Percentiles rank a stretch among this genome's conserved stretches.
Conservation (phyloP, 129 eudicot genomes). For the Flaveria trinervia region DNA sequence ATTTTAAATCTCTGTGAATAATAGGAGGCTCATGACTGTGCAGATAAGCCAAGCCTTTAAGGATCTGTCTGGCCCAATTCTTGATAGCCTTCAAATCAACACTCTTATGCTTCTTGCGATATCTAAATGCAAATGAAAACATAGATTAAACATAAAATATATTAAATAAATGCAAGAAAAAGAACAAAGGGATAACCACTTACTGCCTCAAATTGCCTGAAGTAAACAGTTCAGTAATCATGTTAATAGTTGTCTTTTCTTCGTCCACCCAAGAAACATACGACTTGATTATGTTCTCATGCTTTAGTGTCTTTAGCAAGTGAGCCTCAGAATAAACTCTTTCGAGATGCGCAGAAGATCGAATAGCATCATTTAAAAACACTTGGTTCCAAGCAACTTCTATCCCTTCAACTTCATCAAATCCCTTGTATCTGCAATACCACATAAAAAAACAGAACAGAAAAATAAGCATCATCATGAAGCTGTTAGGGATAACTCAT, state of each 20-base stretch:
- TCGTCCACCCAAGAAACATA: constrained; percentile 51
- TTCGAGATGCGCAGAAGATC: constrained; percentile 31
- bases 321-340: constrained; percentile 41
- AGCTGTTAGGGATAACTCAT: too few species aligned
- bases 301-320: constrained; percentile 44
- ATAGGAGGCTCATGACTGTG: constrained; percentile 62
- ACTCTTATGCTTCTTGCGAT: constrained; percentile 52
- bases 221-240: constrained; percentile 60
- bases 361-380: constrained; percentile 35
- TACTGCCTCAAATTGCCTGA: constrained; percentile 61
- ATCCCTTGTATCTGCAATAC: constrained; percentile 41
- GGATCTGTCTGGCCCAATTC: constrained; percentile 65
- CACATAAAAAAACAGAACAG: not conserved
- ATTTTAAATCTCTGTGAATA: constrained; percentile 66
- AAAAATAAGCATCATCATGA: constrained; percentile 6
- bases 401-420: constrained; percentile 54
- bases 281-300: constrained; percentile 48
- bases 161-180: not conserved
- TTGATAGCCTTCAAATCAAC: constrained; percentile 55
- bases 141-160: not conserved
- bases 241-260: constrained; percentile 46
- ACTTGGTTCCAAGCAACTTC: constrained; percentile 63
- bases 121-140: constrained; percentile 23
- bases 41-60: constrained; percentile 54
- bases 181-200: not conserved